Conservation (phyloP, 768 basidiomycete species). For the Porphyrellus cyaneotinctus region DNA sequence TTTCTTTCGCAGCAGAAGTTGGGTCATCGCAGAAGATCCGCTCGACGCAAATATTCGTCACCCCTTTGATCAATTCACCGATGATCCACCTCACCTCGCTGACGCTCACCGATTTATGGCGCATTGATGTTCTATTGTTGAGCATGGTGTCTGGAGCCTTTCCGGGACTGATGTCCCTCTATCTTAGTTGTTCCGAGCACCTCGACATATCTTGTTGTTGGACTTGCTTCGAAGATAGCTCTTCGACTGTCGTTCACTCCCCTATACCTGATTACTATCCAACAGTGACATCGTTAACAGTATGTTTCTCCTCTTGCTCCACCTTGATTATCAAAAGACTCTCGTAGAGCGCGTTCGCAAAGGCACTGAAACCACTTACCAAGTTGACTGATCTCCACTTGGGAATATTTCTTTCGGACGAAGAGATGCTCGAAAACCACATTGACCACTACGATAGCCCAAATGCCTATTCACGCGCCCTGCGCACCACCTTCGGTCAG, state of each 20-base stretch:
- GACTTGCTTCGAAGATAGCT: constrained; percentile 60
- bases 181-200: constrained; percentile 57
- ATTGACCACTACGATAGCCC: constrained; percentile 29
- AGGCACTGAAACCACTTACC: constrained; percentile 42
- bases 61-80: constrained; percentile 23
- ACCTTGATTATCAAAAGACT: constrained; percentile 4
- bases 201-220: constrained; percentile 58
- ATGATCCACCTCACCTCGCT: constrained; percentile 43
- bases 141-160: constrained; percentile 43
- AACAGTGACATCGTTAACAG: constrained; percentile 44
- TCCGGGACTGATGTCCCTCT: constrained; percentile 43
- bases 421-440: constrained; percentile 45
- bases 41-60: constrained; percentile 32
- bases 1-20: constrained; percentile 43
- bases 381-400: constrained; percentile 50
- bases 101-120: constrained; percentile 51
- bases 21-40: constrained; percentile 42
- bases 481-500: constrained; percentile 10
- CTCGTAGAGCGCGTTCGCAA: constrained; percentile 40
- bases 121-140: constrained; percentile 50
- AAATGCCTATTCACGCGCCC: constrained; percentile 16
- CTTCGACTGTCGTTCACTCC: constrained; percentile 52
- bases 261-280: constrained; percentile 53
- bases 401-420: constrained; percentile 60
- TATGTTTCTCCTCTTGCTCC: constrained; percentile 33